These are phyloP conservation scores for Physcomitrellopsis africana DNA, from an alignment of 225 moss, liverwort and hornwort species.

Conservation along the genomic window DNA sequence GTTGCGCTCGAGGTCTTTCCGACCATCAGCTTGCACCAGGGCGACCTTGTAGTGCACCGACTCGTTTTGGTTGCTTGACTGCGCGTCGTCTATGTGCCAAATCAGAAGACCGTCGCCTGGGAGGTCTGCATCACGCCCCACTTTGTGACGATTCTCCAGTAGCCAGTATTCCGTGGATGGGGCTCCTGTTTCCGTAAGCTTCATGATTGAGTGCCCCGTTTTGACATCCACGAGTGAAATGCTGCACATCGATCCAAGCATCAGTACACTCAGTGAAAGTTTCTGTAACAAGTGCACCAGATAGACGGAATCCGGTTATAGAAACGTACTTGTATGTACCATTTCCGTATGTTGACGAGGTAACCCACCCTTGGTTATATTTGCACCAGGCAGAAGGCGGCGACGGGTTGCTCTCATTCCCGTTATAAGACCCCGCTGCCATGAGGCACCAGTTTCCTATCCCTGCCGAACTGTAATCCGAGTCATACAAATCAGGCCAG, in stretches of 20 bases:
- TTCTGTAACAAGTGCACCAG: too few species aligned
- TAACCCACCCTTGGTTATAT: constrained; percentile 46
- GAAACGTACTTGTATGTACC: not conserved
- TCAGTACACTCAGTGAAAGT: not conserved
- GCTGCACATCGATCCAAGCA: not conserved
- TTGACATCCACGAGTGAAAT: constrained; percentile 39
- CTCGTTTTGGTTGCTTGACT: constrained; percentile 40
- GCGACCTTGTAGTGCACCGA: constrained; percentile 46
- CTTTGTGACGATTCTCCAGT: constrained; percentile 48
- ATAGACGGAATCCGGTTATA: not conserved
- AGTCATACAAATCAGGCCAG: constrained; percentile 58
- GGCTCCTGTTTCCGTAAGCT: constrained; percentile 26
- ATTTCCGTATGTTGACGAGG: not conserved
- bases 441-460: constrained; percentile 64
- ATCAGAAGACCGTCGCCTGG: constrained; percentile 49
- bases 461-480: constrained; percentile 46
- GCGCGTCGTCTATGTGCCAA: constrained; percentile 55
- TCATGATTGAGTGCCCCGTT: constrained; percentile 30
- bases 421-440: constrained; percentile 51
- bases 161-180: constrained; percentile 50
- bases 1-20: constrained; percentile 35
- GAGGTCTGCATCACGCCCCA: constrained; percentile 44
- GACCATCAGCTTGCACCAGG: constrained; percentile 52
- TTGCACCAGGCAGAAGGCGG: constrained; percentile 54
- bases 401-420: constrained; percentile 45